These are phyloP conservation scores for Aplosporella prunicola DNA, from an alignment of 2,329 filamentous ascomycete species.

Conservation along the genomic window DNA sequence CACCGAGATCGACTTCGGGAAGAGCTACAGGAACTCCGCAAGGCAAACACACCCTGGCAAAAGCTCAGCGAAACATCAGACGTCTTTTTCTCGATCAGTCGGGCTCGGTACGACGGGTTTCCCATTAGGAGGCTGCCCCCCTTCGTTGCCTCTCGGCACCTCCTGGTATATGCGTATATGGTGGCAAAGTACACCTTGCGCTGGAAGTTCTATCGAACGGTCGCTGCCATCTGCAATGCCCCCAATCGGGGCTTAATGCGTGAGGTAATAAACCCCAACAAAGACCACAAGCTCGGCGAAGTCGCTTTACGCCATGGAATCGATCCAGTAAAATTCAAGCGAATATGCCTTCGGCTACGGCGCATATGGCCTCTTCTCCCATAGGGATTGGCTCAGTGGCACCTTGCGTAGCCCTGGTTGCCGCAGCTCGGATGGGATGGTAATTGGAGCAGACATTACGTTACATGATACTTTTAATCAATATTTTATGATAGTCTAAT, in stretches of 20 bases:
- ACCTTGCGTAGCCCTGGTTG: no score
- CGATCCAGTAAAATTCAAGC: constrained; percentile 23
- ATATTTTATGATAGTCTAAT: no score
- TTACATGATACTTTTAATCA: no score
- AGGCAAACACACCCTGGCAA: constrained; percentile 21
- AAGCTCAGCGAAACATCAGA: constrained; percentile 38
- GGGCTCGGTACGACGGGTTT: constrained; percentile 32
- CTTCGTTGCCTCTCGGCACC: constrained; percentile 16
- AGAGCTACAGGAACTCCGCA: constrained; percentile 29
- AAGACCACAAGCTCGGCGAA: constrained; percentile 24
- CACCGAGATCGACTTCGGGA: constrained; percentile 32
- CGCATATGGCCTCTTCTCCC: constrained; percentile 30
- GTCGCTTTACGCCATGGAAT: constrained; percentile 34
- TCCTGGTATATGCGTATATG: constrained; percentile 33
- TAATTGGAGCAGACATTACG: no score
- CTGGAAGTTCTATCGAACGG: constrained; percentile 33
- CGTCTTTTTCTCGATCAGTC: constrained; percentile 34
- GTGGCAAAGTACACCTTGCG: constrained; percentile 35
- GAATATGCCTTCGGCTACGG: constrained; percentile 21
- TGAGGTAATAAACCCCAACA: constrained; percentile 39
- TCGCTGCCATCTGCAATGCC: constrained; percentile 24
- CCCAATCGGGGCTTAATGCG: constrained; percentile 20
- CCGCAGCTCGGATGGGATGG: no score
- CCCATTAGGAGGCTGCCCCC: constrained; percentile 21
- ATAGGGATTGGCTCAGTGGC: neutral